Conservation (phyloP, 2,329 filamentous ascomycete genomes). For the Didymella keratinophila region DNA sequence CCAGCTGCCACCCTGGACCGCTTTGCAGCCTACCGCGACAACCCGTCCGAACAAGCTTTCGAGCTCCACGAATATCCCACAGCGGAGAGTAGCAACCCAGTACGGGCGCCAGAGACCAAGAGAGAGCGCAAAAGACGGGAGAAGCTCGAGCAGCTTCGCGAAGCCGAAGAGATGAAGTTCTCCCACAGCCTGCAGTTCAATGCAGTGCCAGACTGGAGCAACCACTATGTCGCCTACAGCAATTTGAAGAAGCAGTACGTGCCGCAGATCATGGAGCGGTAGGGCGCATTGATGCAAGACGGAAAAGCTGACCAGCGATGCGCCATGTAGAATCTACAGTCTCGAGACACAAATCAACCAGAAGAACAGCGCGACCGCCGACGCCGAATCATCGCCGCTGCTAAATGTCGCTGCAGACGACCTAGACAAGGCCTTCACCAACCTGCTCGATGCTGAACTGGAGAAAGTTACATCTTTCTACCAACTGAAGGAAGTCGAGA, state of each 20-base stretch:
- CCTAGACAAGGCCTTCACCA: constrained; percentile 81
- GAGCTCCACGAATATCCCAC: constrained; percentile 44
- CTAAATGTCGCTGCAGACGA: constrained; percentile 71
- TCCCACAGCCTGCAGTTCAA: constrained; percentile 99
- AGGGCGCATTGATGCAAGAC: background rate
- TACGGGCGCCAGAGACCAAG: constrained; percentile 30
- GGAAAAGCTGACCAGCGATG: constrained; percentile 33
- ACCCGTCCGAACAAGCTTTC: constrained; percentile 32
- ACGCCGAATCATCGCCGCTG: constrained; percentile 86
- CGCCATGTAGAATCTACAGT: constrained; percentile 77
- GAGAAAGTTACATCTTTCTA: constrained; percentile 96
- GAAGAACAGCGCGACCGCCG: constrained; percentile 58
- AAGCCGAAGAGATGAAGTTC: constrained; percentile 96
- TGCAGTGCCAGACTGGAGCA: constrained; percentile 99
- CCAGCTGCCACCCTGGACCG: constrained; percentile 39
- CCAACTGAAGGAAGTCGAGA: constrained; percentile 84
- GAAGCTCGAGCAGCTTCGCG: constrained; percentile 75
- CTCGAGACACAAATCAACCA: constrained; percentile 86
- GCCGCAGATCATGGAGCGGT: background rate
- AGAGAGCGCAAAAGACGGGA: constrained; percentile 59
- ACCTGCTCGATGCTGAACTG: constrained; percentile 84
- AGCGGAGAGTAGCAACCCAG: constrained; percentile 4
- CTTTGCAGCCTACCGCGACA: constrained; percentile 30
- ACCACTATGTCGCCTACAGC: constrained; percentile 96
- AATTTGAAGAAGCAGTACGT: constrained; percentile 97